Evolutionary conservation across 352 stramenopile species (phyloP).

Genomic region (Phytophthora palmivora): DNA sequence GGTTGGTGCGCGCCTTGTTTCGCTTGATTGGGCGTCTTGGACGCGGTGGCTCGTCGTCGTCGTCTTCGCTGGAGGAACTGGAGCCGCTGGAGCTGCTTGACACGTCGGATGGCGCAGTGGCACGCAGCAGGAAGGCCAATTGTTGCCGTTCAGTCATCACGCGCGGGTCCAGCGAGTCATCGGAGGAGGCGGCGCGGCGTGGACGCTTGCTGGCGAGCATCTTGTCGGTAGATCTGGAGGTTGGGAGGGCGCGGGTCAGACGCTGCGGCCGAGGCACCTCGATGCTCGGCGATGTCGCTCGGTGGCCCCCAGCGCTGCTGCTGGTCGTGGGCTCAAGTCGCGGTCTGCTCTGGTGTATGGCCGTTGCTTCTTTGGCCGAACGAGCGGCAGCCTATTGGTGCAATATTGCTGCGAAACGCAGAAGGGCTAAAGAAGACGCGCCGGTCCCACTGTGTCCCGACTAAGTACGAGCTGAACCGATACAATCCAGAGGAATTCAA

Average conservation of each 20-base stretch:
- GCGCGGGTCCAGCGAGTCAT: conserved; percentile 55
- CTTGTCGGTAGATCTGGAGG: not conserved
- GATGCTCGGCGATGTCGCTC: conserved; percentile 40
- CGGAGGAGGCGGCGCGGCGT: conserved; percentile 29
- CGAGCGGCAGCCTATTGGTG: conserved; percentile 24
- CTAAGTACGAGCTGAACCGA: conserved; percentile 38
- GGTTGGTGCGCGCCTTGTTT: conserved; percentile 31
- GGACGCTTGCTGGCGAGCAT: conserved; percentile 43
- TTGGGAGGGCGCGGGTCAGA: conserved; percentile 3
- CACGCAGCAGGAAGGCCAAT: conserved; percentile 81
- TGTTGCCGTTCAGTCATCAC: conserved; percentile 89
- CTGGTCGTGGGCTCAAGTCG: conserved; percentile 22
- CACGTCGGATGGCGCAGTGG: conserved; percentile 65
- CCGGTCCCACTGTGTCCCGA: conserved; percentile 19
- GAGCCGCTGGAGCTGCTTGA: conserved; percentile 36
- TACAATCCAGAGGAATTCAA: conserved; percentile 22
- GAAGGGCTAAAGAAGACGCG: conserved; percentile 35
- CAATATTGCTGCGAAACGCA: conserved; percentile 25
- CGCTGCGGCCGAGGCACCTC: conserved; percentile 20
- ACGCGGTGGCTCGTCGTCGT: conserved; percentile 30
- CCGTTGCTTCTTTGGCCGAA: conserved; percentile 33
- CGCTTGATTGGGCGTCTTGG: conserved; percentile 36
- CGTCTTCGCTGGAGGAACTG: conserved; percentile 40
- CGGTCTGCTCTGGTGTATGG: conserved; percentile 22
- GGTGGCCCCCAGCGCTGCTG: conserved; percentile 36